Conservation (phyloP, 306 rosid genomes). For the Sindora glabra region DNA sequence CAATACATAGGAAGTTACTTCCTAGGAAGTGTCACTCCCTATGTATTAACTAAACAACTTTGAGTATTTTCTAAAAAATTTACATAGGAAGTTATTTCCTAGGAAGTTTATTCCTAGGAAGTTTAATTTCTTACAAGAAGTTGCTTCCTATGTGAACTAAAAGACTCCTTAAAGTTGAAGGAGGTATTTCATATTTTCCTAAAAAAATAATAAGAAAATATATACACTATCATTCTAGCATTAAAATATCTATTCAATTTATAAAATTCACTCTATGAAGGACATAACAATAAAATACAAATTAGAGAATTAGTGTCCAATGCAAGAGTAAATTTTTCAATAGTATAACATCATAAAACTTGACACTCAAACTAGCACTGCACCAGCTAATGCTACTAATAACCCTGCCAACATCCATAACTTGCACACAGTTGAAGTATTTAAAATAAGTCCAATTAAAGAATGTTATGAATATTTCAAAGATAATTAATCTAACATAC, state of each 20-base stretch:
- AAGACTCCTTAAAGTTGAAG: no score
- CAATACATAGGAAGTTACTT: no score
- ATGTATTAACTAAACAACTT: no score
- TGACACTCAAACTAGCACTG: slow-evolving; percentile 83
- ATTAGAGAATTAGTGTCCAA: background rate
- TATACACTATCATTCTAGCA: slow-evolving; percentile 22
- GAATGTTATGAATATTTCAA: background rate
- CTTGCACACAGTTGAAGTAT: no score
- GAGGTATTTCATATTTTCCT: no score
- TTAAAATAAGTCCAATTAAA: slow-evolving; percentile 16
- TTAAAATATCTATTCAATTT: slow-evolving; percentile 15
- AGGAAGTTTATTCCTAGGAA: no score
- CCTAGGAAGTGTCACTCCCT: no score
- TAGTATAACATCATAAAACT: background rate
- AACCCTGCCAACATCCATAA: slow-evolving; percentile 67
- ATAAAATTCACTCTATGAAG: slow-evolving; percentile 13
- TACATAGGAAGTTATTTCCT: no score
- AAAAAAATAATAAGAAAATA: no score
- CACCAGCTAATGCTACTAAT: slow-evolving; percentile 68
- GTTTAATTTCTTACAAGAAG: no score
- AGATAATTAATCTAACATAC: background rate
- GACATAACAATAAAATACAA: background rate
- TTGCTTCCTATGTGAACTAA: no score
- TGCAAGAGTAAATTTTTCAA: background rate
- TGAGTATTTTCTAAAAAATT: no score